These are phyloP conservation scores for Ceratocystis cacaofunesta DNA, from an alignment of 2,329 filamentous ascomycete genomes.

Conservation along the genomic window DNA sequence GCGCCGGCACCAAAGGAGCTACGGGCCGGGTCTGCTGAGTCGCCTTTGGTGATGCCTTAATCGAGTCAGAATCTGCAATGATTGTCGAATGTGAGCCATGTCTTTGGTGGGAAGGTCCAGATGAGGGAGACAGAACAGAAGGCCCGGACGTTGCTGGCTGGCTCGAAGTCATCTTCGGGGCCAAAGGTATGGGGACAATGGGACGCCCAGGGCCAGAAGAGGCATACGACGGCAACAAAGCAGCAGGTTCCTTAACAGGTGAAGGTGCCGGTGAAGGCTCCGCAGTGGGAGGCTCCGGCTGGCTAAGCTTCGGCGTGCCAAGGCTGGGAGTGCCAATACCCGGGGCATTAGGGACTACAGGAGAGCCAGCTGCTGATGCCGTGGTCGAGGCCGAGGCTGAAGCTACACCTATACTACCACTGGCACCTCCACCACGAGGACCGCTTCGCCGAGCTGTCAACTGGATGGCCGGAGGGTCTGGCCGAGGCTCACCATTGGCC, in stretches of 20 bases:
- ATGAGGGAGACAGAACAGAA: neutral
- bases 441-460: constrained; percentile 38
- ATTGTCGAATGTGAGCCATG: constrained; percentile 9
- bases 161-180: neutral
- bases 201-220: neutral
- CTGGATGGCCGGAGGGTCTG: constrained; percentile 41
- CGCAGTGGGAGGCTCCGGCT: constrained; percentile 12
- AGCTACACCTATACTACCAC: constrained; percentile 25
- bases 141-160: neutral
- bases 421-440: constrained; percentile 25
- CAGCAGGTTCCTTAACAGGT: constrained; percentile 5
- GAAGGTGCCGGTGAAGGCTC: constrained; percentile 11
- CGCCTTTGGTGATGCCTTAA: constrained; percentile 7
- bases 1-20: neutral
- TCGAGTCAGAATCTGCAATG: constrained; percentile 2
- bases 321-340: constrained; percentile 8
- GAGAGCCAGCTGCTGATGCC: constrained; percentile 8
- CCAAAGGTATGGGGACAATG: neutral
- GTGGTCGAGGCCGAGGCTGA: constrained; percentile 12
- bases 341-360: constrained; percentile 4
- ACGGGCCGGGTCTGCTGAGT: neutral
- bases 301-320: constrained; percentile 8
- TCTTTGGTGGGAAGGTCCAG: constrained; percentile 5
- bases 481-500: constrained; percentile 41
- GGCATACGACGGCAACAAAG: neutral